These are phyloP conservation scores for Scheffersomyces coipomensis DNA, from an alignment of 805 yeast genomes.

Conservation along the genomic window DNA sequence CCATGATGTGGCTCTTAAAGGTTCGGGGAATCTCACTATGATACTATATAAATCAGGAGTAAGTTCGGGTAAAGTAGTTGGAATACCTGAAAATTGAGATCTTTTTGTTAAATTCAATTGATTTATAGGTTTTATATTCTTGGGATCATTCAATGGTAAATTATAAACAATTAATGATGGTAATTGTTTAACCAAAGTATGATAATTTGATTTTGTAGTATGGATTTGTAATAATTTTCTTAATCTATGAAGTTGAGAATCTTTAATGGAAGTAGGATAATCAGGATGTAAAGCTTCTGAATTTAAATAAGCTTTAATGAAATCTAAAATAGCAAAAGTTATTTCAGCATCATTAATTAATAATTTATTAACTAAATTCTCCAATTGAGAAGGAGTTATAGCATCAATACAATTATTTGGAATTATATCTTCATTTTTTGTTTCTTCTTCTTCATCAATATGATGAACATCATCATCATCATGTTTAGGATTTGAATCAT, in stretches of 20 bases:
- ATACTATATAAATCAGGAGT: conserved; percentile 55
- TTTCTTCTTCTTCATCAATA: conserved; percentile 4
- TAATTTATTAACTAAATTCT: conserved; percentile 55
- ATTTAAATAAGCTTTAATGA: conserved; percentile 74
- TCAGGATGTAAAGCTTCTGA: conserved; percentile 50
- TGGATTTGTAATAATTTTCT: conserved; percentile 54
- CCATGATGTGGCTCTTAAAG: conserved; percentile 91
- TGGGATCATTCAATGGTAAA: conserved; percentile 32
- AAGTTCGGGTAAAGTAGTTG: conserved; percentile 62
- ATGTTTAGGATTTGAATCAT: conserved; percentile 12
- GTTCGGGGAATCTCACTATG: conserved; percentile 71
- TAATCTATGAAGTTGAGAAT: conserved; percentile 33
- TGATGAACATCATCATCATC: conserved; percentile 12
- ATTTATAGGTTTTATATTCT: conserved; percentile 17
- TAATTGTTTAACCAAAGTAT: conserved; percentile 55
- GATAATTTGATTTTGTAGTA: conserved; percentile 45
- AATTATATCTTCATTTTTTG: conserved; percentile 4
- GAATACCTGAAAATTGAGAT: conserved; percentile 47
- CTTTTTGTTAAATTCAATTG: conserved; percentile 47
- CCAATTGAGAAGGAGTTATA: conserved; percentile 39
- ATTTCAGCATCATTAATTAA: conserved; percentile 72
- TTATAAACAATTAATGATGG: conserved; percentile 52
- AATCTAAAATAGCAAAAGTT: conserved; percentile 70
- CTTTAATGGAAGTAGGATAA: conserved; percentile 23
- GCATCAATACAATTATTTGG: conserved; percentile 41